Evolutionary conservation across 2,329 filamentous ascomycete species (phyloP).

Genomic region (Colletotrichum sp.): DNA sequence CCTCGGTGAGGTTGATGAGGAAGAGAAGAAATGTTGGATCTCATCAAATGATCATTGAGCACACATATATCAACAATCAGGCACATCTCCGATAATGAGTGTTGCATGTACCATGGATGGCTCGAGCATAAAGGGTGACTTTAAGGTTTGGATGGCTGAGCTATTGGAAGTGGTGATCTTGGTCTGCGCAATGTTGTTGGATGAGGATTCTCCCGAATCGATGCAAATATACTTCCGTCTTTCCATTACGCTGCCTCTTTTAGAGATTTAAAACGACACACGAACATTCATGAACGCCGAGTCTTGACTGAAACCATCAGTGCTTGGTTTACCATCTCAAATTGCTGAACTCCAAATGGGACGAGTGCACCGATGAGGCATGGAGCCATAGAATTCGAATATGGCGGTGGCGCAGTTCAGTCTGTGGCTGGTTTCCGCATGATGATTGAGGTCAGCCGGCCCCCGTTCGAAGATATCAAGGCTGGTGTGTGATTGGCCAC

Average conservation of each 20-base stretch:
- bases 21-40: neutral
- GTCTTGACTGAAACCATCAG: neutral
- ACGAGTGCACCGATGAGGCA: neutral
- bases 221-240: neutral
- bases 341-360: neutral
- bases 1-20: neutral
- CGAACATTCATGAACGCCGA: neutral
- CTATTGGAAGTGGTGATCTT: neutral
- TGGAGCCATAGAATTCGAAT: neutral
- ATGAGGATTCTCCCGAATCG: neutral
- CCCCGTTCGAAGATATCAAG: neutral
- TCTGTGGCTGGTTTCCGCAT: neutral
- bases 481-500: neutral
- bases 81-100: neutral
- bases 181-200: neutral
- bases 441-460: neutral
- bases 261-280: too few species aligned
- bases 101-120: neutral
- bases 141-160: neutral
- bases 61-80: neutral
- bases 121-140: neutral
- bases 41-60: neutral
- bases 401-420: neutral
- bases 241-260: neutral
- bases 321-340: neutral